Evolutionary conservation across 169 alveolate genomes (phyloP).

Genomic region (Babesia sp.): DNA sequence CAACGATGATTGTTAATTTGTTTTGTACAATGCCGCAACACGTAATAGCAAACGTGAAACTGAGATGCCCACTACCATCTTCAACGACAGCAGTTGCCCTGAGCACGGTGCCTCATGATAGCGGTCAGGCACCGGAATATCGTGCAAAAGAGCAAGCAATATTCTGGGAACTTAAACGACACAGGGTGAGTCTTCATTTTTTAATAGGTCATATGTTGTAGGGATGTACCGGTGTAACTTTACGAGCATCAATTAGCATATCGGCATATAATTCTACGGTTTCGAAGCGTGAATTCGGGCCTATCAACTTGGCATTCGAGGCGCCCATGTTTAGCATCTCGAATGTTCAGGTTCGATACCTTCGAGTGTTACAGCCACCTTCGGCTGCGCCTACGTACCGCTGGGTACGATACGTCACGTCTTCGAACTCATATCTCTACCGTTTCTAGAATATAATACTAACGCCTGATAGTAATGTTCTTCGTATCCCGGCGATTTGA

Average conservation of each 20-base stretch:
- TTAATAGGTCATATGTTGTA: background rate
- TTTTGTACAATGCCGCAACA: conserved; percentile 46
- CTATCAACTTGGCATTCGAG: conserved; percentile 69
- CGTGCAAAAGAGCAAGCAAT: conserved; percentile 18
- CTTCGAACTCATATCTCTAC: conserved; percentile 57
- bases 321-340: conserved; percentile 67
- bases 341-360: conserved; percentile 40
- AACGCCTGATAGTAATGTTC: conserved; percentile 23
- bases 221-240: conserved; percentile 44
- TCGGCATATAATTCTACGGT: conserved; percentile 9
- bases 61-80: conserved; percentile 43
- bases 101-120: background rate
- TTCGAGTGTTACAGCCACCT: conserved; percentile 25
- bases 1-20: conserved; percentile 19
- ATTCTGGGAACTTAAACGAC: conserved; percentile 33
- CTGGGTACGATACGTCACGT: conserved; percentile 63
- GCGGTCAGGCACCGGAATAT: conserved; percentile 28
- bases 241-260: conserved; percentile 15
- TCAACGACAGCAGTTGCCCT: background rate
- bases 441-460: conserved; percentile 16
- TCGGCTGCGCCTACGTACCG: conserved; percentile 27
- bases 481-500: conserved; percentile 9
- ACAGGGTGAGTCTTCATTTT: conserved; percentile 3
- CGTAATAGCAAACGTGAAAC: conserved; percentile 21
- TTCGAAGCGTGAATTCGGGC: conserved; percentile 48